These are phyloP conservation scores for Tuber melanosporum DNA, from an alignment of 495 filamentous ascomycete species.

Conservation along the genomic window DNA sequence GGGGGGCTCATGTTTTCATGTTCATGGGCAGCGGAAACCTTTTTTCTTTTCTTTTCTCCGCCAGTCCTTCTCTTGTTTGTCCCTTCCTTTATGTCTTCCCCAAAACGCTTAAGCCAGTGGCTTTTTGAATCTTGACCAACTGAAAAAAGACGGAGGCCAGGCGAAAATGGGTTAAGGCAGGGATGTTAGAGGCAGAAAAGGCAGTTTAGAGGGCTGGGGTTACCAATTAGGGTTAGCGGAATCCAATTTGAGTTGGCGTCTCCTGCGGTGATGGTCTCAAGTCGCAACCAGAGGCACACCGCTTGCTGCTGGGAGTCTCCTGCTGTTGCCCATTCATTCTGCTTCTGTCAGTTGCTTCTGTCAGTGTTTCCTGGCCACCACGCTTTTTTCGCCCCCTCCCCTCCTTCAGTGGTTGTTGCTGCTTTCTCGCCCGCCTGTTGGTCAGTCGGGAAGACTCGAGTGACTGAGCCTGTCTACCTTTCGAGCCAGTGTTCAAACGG, in stretches of 20 bases:
- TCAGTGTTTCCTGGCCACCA: conserved; percentile 28
- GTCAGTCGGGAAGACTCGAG: neutral
- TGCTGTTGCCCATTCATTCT: conserved; percentile 32
- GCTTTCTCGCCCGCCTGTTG: neutral
- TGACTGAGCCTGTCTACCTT: neutral
- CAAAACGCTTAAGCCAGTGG: neutral
- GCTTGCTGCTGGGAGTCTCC: conserved; percentile 21
- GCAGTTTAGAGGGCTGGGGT: conserved; percentile 32
- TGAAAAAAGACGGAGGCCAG: conserved; percentile 23
- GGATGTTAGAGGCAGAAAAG: conserved; percentile 25
- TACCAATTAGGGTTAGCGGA: conserved; percentile 36
- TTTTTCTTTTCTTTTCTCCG: neutral
- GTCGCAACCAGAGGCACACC: conserved; percentile 36
- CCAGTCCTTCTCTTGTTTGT: neutral
- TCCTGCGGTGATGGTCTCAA: conserved; percentile 22
- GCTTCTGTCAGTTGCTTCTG: conserved; percentile 10
- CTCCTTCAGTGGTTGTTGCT: conserved; percentile 25
- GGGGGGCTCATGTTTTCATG: neutral
- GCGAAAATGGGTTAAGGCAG: conserved; percentile 31
- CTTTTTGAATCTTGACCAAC: conserved; percentile 14
- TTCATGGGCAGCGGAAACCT: neutral
- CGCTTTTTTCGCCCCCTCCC: conserved; percentile 25
- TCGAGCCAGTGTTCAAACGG: conserved; percentile 1
- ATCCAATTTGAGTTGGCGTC: conserved; percentile 36
- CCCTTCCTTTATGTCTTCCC: neutral